These are phyloP conservation scores for Phyllosticta citribraziliensis DNA, from an alignment of 2,329 filamentous ascomycete species.

Conservation along the genomic window DNA sequence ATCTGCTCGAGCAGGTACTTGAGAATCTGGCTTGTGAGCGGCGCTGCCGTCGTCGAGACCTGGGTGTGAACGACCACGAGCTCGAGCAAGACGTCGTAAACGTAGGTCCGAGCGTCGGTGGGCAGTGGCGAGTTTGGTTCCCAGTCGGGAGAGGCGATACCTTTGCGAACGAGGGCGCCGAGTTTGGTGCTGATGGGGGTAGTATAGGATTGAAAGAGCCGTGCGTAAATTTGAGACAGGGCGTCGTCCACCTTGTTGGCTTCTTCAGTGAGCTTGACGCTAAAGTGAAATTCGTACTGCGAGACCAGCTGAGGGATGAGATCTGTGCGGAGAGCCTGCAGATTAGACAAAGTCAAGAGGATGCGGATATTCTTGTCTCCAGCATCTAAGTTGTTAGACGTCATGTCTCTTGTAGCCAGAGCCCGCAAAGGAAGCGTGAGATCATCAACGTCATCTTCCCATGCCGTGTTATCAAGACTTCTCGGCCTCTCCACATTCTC, in stretches of 20 bases:
- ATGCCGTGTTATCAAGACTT: conserved; percentile 49
- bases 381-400: conserved; percentile 25
- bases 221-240: conserved; percentile 77
- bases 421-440: conserved; percentile 25
- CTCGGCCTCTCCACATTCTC: conserved; percentile 80
- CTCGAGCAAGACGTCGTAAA: conserved; percentile 75
- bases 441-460: conserved; percentile 43
- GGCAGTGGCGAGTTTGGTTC: conserved; percentile 51
- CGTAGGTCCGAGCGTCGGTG: conserved; percentile 70
- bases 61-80: conserved; percentile 90
- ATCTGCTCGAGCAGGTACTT: conserved; percentile 79
- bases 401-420: conserved; percentile 14
- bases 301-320: conserved; percentile 81
- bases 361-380: conserved; percentile 65
- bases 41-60: conserved; percentile 45
- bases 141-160: conserved; percentile 65
- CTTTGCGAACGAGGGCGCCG: conserved; percentile 48
- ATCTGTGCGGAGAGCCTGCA: conserved; percentile 70
- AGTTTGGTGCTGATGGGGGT: conserved; percentile 58
- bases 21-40: conserved; percentile 70
- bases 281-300: conserved; percentile 89
- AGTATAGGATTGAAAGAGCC: conserved; percentile 88
- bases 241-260: conserved; percentile 86
- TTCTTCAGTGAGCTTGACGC: conserved; percentile 88
- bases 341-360: conserved; percentile 86